phyloP scores from a whole-genome alignment of 345 rosid species.

The Eucalyptus rudis region DNA sequence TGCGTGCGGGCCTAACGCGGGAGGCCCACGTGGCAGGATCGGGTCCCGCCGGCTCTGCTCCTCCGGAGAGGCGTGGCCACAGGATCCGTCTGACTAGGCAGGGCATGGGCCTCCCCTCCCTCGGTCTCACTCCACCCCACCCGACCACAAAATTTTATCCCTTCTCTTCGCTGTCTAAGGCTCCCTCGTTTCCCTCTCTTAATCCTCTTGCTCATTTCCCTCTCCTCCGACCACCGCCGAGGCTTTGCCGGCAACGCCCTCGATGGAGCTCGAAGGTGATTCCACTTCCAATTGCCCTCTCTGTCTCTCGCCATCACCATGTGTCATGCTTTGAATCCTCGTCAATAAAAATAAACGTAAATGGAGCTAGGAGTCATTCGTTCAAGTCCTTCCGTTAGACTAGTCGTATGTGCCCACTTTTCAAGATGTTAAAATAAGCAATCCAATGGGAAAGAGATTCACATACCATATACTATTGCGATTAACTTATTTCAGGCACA shows the following conservation, averaged over 20 bases:
- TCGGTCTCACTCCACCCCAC: not conserved
- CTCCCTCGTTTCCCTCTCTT: not conserved
- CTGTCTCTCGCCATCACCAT: not conserved
- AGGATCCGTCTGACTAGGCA: not conserved
- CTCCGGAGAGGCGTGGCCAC: not conserved
- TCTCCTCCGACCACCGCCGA: not conserved
- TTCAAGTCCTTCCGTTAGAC: not conserved
- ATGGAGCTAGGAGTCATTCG: not conserved
- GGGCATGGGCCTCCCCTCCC: not conserved
- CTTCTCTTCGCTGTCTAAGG: not conserved
- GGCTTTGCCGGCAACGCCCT: not conserved
- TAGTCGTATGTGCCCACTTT: accelerated
- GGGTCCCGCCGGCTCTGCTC: not conserved
- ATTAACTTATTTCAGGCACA: not conserved
- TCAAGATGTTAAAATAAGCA: not conserved
- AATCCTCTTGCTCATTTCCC: not conserved
- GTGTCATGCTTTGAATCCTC: too few species aligned
- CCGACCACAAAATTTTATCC: not conserved
- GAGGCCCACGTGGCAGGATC: not conserved
- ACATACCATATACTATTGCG: not conserved
- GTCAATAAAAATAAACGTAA: accelerated
- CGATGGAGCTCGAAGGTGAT: not conserved
- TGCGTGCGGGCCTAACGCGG: not conserved
- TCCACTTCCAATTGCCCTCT: not conserved
- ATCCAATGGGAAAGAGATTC: not conserved